These are phyloP conservation scores for maize (Zea mays) DNA, from an alignment of 176 grass and related monocot species.

Conservation along the genomic window DNA sequence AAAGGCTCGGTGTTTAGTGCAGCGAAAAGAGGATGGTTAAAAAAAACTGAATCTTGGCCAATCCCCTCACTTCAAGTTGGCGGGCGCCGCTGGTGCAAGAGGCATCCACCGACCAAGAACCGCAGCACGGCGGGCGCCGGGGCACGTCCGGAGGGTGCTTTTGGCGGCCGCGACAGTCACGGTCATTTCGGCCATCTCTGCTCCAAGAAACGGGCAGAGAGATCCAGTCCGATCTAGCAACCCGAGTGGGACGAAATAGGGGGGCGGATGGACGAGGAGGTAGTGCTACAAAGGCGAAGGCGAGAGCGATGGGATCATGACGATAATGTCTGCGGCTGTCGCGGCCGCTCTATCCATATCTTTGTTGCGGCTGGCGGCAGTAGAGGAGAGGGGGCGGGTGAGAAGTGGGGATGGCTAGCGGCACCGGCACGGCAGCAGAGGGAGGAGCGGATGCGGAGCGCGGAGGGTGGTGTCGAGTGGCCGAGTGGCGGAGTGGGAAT, in stretches of 20 bases:
- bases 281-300: slow-evolving; percentile 49
- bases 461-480: too few species aligned
- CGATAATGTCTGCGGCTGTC: slow-evolving; percentile 56
- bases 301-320: slow-evolving; percentile 40
- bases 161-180: slow-evolving; percentile 38
- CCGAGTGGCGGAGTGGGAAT: too few species aligned
- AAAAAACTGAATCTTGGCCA: background rate
- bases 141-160: slow-evolving; percentile 44
- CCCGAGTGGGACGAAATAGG: slow-evolving; percentile 17
- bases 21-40: background rate
- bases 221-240: slow-evolving; percentile 43
- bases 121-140: slow-evolving; percentile 14
- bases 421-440: too few species aligned
- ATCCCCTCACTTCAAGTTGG: slow-evolving; percentile 60
- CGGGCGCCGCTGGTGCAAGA: slow-evolving; percentile 32
- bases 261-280: slow-evolving; percentile 9
- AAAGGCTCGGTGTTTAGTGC: slow-evolving; percentile 15
- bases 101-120: slow-evolving; percentile 22
- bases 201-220: slow-evolving; percentile 33
- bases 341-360: slow-evolving; percentile 50
- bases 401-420: too few species aligned
- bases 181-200: slow-evolving; percentile 55
- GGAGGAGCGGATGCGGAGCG: too few species aligned
- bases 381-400: too few species aligned
- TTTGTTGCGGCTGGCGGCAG: background rate